Evolutionary conservation across 2,329 filamentous ascomycete genomes (phyloP).

Genomic region (Monilinia vaccinii-corymbosi): DNA sequence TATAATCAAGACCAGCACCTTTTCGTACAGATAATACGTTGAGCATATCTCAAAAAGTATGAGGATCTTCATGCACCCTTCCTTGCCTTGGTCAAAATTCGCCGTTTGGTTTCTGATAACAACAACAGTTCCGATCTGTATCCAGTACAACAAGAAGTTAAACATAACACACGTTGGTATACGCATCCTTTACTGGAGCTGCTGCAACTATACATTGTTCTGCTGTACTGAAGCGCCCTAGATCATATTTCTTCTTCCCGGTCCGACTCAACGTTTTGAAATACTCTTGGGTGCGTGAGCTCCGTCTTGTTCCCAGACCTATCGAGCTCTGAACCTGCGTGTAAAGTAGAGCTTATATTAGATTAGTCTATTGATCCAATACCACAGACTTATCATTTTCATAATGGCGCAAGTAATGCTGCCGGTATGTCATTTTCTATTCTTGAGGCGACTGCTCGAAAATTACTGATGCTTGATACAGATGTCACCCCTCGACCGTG

Average conservation of each 20-base stretch:
- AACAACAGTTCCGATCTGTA: background rate
- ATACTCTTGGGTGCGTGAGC: background rate
- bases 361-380: background rate
- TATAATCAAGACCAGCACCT: background rate
- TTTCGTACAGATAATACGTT: background rate
- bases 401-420: conserved; percentile 3
- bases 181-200: too few species aligned
- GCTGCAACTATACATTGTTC: background rate
- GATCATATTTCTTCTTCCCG: background rate
- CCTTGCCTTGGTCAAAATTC: background rate
- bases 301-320: background rate
- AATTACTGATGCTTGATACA: background rate
- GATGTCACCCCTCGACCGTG: background rate
- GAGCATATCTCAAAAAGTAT: background rate
- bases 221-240: background rate
- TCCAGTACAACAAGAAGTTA: background rate
- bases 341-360: background rate
- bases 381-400: background rate
- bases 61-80: background rate
- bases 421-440: background rate
- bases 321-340: background rate
- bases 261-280: background rate
- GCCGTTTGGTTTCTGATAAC: background rate
- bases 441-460: background rate
- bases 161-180: background rate